A percentile compares a stretch with the other conserved stretches of the same genome.
These are phyloP conservation scores for Termitomyces sp. DNA, from an alignment of 768 basidiomycete genomes.

Conservation along the genomic window DNA sequence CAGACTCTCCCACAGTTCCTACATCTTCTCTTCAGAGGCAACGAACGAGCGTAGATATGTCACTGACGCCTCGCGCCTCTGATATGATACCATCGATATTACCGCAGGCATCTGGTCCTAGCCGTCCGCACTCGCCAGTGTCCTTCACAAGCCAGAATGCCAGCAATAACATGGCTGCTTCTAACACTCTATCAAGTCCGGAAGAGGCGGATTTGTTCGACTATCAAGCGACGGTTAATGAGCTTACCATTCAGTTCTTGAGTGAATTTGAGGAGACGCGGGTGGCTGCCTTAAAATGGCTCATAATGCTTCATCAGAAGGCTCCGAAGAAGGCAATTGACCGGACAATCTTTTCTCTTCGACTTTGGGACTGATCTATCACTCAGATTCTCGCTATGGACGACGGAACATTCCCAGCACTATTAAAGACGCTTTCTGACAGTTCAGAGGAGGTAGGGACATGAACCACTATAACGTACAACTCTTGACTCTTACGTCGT, in stretches of 20 bases:
- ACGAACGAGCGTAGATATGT: slow-evolving; percentile 34
- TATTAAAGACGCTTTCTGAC: slow-evolving; percentile 94
- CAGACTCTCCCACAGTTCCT: slow-evolving; percentile 26
- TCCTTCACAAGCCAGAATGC: slow-evolving; percentile 44
- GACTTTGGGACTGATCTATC: not conserved
- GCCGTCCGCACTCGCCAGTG: slow-evolving; percentile 62
- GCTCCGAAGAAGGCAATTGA: slow-evolving; percentile 82
- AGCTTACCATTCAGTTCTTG: slow-evolving; percentile 88
- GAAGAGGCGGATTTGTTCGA: slow-evolving; percentile 79
- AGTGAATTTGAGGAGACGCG: slow-evolving; percentile 97
- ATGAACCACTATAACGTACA: not conserved
- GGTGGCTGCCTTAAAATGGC: slow-evolving; percentile 94
- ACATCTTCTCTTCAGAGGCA: slow-evolving; percentile 20
- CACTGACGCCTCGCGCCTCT: slow-evolving; percentile 33
- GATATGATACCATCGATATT: slow-evolving; percentile 26
- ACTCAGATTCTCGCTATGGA: slow-evolving; percentile 91
- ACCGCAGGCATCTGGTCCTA: slow-evolving; percentile 28
- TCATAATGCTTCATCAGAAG: slow-evolving; percentile 98
- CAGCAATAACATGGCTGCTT: slow-evolving; percentile 27
- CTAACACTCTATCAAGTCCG: slow-evolving; percentile 19
- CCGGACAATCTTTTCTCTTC: slow-evolving; percentile 1
- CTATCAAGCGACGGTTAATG: slow-evolving; percentile 90
- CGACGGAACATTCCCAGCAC: slow-evolving; percentile 93
- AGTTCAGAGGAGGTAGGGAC: slow-evolving; percentile 83
- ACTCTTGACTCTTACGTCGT: not conserved